These are phyloP conservation scores for Eimeria sp. DNA, from an alignment of 169 alveolate species.

Conservation along the genomic window DNA sequence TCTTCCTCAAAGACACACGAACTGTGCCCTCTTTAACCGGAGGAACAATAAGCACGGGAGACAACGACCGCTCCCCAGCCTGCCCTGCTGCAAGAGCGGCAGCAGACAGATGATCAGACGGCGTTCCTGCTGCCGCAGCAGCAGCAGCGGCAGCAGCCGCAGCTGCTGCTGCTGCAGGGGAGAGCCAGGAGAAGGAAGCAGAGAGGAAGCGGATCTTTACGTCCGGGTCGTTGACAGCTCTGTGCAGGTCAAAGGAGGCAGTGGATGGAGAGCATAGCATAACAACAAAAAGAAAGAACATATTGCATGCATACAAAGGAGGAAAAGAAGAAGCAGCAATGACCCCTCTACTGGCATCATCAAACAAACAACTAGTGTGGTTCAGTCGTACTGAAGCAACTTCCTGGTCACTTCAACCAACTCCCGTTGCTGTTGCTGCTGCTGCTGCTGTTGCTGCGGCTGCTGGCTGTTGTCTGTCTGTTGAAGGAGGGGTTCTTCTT, in stretches of 20 bases:
- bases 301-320: neutral
- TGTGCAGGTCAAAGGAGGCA: neutral
- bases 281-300: neutral
- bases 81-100: no score
- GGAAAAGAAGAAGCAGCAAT: neutral
- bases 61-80: no score
- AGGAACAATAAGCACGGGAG: no score
- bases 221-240: conserved; percentile 30
- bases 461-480: neutral
- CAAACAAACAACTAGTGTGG: neutral
- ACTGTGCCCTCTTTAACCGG: no score
- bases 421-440: neutral
- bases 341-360: no score
- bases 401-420: conserved; percentile 17
- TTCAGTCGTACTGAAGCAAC: conserved; percentile 12
- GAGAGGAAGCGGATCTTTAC: neutral
- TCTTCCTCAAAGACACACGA: neutral
- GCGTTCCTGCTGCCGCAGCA: neutral
- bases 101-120: no score
- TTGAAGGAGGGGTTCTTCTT: neutral
- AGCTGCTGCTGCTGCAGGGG: conserved; percentile 32
- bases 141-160: conserved; percentile 32
- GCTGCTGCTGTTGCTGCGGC: neutral
- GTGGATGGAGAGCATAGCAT: no score
- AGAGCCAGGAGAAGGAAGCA: conserved; percentile 71